Percentiles rank a stretch among this genome's conserved stretches.
Conservation (phyloP, 2,329 filamentous ascomycete genomes). For the Phyllosticta paracitricarpa region DNA sequence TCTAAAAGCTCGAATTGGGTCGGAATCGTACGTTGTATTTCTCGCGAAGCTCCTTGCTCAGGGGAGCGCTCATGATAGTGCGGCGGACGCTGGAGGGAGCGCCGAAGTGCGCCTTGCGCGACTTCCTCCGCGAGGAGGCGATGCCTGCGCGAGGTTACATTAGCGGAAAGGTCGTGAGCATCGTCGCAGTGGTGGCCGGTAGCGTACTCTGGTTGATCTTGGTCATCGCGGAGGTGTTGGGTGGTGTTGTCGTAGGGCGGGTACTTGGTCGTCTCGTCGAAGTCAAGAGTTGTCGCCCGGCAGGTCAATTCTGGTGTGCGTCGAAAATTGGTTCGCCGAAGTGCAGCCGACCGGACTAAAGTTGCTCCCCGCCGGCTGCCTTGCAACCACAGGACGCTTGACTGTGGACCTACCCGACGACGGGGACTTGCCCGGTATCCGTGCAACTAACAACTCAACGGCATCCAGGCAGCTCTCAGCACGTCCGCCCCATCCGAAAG, state of each 20-base stretch:
- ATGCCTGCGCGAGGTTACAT: conserved; percentile 24
- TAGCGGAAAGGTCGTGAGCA: conserved; percentile 1
- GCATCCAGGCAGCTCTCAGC: too few species aligned
- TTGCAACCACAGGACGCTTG: too few species aligned
- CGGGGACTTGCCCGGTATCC: neutral
- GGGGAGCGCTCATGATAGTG: conserved; percentile 72
- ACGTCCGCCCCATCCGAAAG: too few species aligned
- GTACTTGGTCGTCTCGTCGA: conserved; percentile 9
- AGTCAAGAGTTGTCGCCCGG: neutral
- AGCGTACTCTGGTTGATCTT: conserved; percentile 56
- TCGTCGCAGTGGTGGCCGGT: neutral
- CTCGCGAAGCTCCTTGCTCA: conserved; percentile 78
- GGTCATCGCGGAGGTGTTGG: conserved; percentile 48
- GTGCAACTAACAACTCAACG: neutral
- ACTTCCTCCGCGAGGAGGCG: conserved; percentile 90
- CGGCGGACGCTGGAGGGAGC: conserved; percentile 91
- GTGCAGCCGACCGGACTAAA: too few species aligned
- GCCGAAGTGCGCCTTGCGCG: conserved; percentile 95
- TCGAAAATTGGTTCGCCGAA: too few species aligned
- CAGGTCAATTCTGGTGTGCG: neutral
- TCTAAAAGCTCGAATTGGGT: neutral
- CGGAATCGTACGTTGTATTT: conserved; percentile 80
- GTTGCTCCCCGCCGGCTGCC: too few species aligned
- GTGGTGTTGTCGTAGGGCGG: conserved; percentile 8
- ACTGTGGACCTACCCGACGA: neutral